Conservation (phyloP, 2,329 filamentous ascomycete genomes). For the Monilinia laxa region DNA sequence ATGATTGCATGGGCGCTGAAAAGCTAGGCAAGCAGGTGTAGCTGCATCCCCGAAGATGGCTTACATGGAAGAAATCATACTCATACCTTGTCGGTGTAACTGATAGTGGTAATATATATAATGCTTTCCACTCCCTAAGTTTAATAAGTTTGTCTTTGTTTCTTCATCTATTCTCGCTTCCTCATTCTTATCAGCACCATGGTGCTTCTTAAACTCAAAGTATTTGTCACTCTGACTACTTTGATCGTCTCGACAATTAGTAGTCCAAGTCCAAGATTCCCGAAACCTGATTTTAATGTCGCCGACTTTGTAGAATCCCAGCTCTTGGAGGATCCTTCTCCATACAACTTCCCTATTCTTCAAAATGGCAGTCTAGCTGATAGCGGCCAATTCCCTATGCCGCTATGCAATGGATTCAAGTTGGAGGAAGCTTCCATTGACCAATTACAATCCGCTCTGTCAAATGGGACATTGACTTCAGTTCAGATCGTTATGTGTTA, state of each 20-base stretch:
- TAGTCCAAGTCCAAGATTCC: constrained; percentile 14
- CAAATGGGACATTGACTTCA: constrained; percentile 54
- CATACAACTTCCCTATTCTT: constrained; percentile 44
- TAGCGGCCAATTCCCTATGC: constrained; percentile 57
- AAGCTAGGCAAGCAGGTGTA: constrained; percentile 5
- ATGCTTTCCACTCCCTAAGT: not conserved
- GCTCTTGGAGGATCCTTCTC: constrained; percentile 39
- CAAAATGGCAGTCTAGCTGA: constrained; percentile 37
- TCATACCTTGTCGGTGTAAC: not conserved
- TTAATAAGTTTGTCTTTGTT: not conserved
- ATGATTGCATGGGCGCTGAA: not conserved
- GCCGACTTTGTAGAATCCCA: constrained; percentile 38
- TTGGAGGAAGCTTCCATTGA: constrained; percentile 71
- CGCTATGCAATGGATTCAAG: constrained; percentile 56
- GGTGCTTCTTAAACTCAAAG: constrained; percentile 20
- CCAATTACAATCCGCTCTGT: constrained; percentile 60
- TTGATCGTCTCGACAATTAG: constrained; percentile 11
- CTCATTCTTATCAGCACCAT: not conserved
- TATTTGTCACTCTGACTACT: constrained; percentile 6
- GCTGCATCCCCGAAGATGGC: constrained; percentile 4
- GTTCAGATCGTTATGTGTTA: constrained; percentile 63
- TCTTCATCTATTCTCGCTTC: not conserved
- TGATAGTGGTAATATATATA: constrained; percentile 6
- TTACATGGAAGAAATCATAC: not conserved
- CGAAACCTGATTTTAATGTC: constrained; percentile 10